Base-by-base conservation (phyloP, 2,329 filamentous ascomycete genomes). In the Chaetothyriales sp. region DNA sequence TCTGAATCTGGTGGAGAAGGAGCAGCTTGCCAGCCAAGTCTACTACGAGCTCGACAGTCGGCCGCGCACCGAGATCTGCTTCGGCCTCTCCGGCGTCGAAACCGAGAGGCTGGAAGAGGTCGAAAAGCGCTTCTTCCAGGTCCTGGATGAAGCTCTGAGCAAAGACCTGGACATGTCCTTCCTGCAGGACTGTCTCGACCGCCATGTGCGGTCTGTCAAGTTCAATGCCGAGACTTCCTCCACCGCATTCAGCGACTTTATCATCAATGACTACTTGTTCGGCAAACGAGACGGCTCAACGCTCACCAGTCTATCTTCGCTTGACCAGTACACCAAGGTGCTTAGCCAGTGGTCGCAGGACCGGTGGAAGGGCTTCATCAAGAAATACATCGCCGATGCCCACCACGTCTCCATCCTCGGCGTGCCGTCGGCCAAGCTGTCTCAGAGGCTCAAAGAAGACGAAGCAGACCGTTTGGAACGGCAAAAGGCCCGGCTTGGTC, bases 211-310 rank as follows among this genome's bases (percentile, higher is more conserved):
- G 46, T 86, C 89, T 62, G 78, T 88, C 62, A 89, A 89, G 65
- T 90, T 86, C 59, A 80, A 84, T 44, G 86, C 87, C 0, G 92
- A 98, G 67, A 82, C 80, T 48, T 86, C 84, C 2, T 82, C 87
- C 50, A 80, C 82, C 19, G 87, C 89, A 57, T 95, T 90, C 67
- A 83, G 87, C 0, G 83, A 81, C 57, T 85, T 86, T 54, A 83
- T 97, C 55, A 95, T 97, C 62, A 85, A 83, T 13, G 89, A 97
- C 64, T 95, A 94, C 65, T 77, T 97, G 8, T 98, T 92, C 63
- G 92, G 90, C 25, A 81, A 82, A 48, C 79, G 88, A 29, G 84
- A 95, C 65, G 94, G 92, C 1, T 85, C 85, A 2, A 87, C 82
- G 0, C 71, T 90, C 52, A 75, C 70, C 46, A 75, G 82, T 20